These are phyloP conservation scores for Rhodotorula mucilaginosa DNA, from an alignment of 1,284 basidiomycete genomes.

Conservation along the genomic window DNA sequence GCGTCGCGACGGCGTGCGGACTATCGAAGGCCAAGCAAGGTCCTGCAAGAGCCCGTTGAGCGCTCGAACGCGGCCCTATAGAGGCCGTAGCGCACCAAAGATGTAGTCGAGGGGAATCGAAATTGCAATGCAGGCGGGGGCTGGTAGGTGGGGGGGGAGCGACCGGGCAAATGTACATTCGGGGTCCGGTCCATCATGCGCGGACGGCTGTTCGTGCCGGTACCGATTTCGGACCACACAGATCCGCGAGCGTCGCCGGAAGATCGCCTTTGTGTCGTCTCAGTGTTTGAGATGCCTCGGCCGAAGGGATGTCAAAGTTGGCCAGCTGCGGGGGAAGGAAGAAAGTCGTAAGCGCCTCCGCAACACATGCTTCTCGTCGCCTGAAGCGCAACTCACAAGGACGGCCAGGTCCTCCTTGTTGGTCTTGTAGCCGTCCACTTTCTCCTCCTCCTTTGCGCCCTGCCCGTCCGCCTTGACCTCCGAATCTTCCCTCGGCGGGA, in stretches of 20 bases:
- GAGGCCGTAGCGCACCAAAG: no score
- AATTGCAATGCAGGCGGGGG: no score
- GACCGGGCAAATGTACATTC: no score
- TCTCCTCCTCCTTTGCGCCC: not conserved
- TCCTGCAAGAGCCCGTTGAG: no score
- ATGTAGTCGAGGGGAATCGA: no score
- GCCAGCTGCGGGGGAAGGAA: not conserved
- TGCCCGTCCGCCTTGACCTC: not conserved
- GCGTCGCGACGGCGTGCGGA: no score
- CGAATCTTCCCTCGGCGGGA: not conserved
- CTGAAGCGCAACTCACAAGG: not conserved
- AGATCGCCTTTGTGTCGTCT: conserved; percentile 9
- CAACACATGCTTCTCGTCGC: no score
- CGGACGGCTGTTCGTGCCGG: not conserved
- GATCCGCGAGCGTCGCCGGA: not conserved
- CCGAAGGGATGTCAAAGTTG: not conserved
- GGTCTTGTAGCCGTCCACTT: conserved; percentile 11
- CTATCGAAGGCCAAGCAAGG: no score
- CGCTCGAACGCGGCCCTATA: no score
- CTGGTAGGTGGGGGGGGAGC: no score
- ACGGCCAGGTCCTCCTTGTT: conserved; percentile 12
- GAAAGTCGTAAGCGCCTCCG: no score
- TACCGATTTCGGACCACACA: not conserved
- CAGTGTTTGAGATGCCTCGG: not conserved
- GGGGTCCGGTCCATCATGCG: not conserved